phyloP scores from a whole-genome alignment of 345 rosid genomes.

The Cardamine chenopodiifolia region DNA sequence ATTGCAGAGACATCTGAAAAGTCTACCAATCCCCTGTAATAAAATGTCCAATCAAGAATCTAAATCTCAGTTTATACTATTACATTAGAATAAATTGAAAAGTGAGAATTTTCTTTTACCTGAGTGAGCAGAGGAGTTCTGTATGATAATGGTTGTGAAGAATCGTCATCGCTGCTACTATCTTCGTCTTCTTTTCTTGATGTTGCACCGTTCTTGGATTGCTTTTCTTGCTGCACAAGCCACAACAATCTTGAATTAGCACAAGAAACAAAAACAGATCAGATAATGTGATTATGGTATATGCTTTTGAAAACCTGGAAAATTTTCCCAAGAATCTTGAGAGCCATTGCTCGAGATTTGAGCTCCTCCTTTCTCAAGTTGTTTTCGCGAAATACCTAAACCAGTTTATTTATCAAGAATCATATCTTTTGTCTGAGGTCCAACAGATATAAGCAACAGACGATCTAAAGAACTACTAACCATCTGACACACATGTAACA shows the following conservation, averaged over 20 bases:
- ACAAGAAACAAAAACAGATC: conserved; percentile 12
- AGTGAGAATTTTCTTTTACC: no score
- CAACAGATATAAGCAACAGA: neutral
- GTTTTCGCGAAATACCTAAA: conserved; percentile 70
- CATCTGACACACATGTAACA: conserved; percentile 83
- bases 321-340: conserved; percentile 75
- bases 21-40: conserved; percentile 89
- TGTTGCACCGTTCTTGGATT: conserved; percentile 52
- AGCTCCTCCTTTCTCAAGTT: conserved; percentile 72
- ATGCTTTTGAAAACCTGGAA: conserved; percentile 62
- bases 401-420: neutral
- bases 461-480: conserved; percentile 49
- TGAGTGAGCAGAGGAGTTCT: conserved; percentile 86
- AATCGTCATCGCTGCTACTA: conserved; percentile 74
- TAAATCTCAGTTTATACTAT: neutral
- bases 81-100: neutral
- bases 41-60: neutral
- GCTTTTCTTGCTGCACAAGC: conserved; percentile 56
- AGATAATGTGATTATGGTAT: neutral
- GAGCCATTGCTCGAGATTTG: conserved; percentile 69
- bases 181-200: conserved; percentile 67
- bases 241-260: conserved; percentile 25
- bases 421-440: neutral
- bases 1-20: conserved; percentile 94
- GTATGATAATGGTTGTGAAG: conserved; percentile 64